These are phyloP conservation scores for Ceratobasidium sp. DNA, from an alignment of 1,284 basidiomycete species.

Conservation along the genomic window DNA sequence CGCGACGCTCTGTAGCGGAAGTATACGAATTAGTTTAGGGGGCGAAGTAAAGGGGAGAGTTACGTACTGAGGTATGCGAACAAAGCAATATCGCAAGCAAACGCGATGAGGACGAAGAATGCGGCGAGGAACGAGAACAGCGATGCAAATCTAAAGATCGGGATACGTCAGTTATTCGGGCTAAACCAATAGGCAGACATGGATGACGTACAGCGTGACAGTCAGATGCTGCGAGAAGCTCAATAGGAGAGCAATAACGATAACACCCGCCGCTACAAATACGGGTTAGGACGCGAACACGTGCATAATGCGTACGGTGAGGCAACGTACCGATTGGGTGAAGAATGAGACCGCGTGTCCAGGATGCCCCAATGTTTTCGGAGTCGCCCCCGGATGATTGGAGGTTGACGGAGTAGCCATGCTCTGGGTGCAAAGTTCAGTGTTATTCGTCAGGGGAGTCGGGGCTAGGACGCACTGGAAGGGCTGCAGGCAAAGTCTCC, in stretches of 20 bases:
- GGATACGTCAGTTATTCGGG: too few species aligned
- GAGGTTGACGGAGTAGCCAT: slow-evolving; percentile 62
- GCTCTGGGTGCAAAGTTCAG: slow-evolving; percentile 40
- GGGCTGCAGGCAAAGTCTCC: slow-evolving; percentile 40
- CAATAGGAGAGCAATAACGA: slow-evolving; percentile 69
- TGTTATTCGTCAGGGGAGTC: background rate
- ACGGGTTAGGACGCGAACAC: slow-evolving; percentile 27
- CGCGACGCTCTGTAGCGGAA: slow-evolving; percentile 32
- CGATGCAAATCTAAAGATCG: slow-evolving; percentile 58
- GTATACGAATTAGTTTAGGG: slow-evolving; percentile 2
- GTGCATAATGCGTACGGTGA: slow-evolving; percentile 11
- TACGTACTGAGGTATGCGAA: slow-evolving; percentile 66
- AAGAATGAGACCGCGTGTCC: slow-evolving; percentile 77
- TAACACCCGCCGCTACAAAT: slow-evolving; percentile 66
- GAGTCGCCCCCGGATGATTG: slow-evolving; percentile 41
- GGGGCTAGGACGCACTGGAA: slow-evolving; percentile 53
- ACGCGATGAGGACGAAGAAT: slow-evolving; percentile 71
- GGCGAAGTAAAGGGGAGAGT: slow-evolving; percentile 53
- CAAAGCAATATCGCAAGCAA: slow-evolving; percentile 78
- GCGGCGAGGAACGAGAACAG: slow-evolving; percentile 73
- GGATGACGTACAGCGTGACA: slow-evolving; percentile 58
- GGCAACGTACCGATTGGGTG: slow-evolving; percentile 72
- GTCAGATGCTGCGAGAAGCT: slow-evolving; percentile 71
- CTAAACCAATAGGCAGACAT: background rate
- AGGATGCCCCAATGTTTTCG: slow-evolving; percentile 60